Conservation (phyloP, 495 filamentous ascomycete species). For the Hypoxylon fragiforme region DNA sequence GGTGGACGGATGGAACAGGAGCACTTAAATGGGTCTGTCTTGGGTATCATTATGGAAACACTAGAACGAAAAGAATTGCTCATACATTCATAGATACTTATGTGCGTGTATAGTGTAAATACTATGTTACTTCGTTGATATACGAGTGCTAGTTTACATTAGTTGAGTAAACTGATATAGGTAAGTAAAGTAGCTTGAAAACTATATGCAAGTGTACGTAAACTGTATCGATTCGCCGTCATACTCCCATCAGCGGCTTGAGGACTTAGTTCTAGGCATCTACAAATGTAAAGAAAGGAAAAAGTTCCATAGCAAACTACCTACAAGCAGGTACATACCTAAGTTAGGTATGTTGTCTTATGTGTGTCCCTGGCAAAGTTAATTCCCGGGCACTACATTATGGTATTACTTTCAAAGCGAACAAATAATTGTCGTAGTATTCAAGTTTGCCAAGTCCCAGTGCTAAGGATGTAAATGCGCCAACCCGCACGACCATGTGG, state of each 20-base stretch:
- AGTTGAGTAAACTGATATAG: too few relatives aligned
- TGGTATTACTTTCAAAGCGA: slow-evolving; percentile 3
- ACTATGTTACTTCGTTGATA: neutral
- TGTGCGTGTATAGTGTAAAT: neutral
- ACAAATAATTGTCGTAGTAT: slow-evolving; percentile 4
- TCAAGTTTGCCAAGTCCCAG: slow-evolving; percentile 22
- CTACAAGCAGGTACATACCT: neutral
- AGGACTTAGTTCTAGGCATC: neutral
- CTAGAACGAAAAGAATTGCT: neutral
- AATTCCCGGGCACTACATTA: slow-evolving; percentile 14
- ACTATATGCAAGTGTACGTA: too few relatives aligned
- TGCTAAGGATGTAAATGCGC: slow-evolving; percentile 6
- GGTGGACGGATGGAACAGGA: slow-evolving; percentile 10
- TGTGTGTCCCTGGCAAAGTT: too few relatives aligned
- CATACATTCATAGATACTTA: slow-evolving; percentile 2
- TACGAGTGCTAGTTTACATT: neutral
- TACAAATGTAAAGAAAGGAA: neutral
- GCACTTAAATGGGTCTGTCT: neutral
- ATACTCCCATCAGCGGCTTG: slow-evolving; percentile 1
- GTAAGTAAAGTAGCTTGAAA: too few relatives aligned
- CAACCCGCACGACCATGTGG: slow-evolving; percentile 26
- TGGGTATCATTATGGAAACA: slow-evolving; percentile 4
- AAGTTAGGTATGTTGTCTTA: too few relatives aligned
- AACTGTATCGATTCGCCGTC: neutral
- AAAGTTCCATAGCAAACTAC: neutral